Conservation (phyloP, 2,329 filamentous ascomycete genomes). For the Cytospora piceicola region DNA sequence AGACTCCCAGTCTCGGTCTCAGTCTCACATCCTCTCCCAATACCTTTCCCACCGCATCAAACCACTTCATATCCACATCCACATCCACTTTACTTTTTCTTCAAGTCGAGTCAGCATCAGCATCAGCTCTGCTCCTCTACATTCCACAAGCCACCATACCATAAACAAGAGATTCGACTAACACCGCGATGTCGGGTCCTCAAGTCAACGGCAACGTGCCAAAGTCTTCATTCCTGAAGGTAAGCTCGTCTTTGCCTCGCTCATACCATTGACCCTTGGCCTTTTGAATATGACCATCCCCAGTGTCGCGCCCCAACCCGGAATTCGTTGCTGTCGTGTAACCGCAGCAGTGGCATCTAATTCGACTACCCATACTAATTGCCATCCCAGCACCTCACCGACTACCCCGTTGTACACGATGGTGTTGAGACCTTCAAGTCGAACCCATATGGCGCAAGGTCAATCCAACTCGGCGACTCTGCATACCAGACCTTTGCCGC, state of each 20-base stretch:
- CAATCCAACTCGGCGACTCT: conserved; percentile 73
- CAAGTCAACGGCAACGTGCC: conserved; percentile 58
- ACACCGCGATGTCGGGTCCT: conserved; percentile 38
- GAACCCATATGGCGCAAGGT: conserved; percentile 83
- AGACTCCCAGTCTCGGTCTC: background rate
- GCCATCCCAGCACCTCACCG: conserved; percentile 71
- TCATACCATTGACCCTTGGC: background rate
- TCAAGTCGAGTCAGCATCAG: background rate
- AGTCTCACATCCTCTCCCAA: background rate
- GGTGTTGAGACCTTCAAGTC: conserved; percentile 76
- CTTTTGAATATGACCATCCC: background rate
- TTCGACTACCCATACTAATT: conserved; percentile 24
- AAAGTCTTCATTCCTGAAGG: conserved; percentile 55
- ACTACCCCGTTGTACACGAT: conserved; percentile 83
- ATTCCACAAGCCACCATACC: conserved; percentile 4
- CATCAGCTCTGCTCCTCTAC: background rate
- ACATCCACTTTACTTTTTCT: background rate
- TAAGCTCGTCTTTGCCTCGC: conserved; percentile 37
- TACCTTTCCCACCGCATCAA: background rate
- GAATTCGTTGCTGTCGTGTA: background rate
- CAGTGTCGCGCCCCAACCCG: background rate
- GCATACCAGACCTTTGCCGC: conserved; percentile 78
- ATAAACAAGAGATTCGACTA: background rate
- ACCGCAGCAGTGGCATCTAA: background rate
- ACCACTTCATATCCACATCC: background rate